Conservation (phyloP, 228 moss, liverwort and hornwort genomes). For the Sphagnum fallax region DNA sequence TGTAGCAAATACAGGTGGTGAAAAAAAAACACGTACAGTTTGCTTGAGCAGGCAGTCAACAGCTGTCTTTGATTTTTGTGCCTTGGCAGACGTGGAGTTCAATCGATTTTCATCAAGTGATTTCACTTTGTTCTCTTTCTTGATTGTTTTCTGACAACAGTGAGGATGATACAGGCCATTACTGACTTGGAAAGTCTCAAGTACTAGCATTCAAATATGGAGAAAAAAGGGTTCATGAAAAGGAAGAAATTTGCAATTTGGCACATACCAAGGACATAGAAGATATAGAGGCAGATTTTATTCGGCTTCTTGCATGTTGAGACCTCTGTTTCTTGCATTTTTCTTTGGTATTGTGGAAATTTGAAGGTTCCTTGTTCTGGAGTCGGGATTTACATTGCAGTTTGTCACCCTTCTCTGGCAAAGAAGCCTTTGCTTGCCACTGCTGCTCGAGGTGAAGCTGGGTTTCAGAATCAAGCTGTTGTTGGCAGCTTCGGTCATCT, state of each 20-base stretch:
- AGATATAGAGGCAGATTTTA: no score
- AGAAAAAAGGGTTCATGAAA: no score
- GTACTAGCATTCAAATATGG: no score
- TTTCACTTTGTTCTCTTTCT: slow-evolving; percentile 11
- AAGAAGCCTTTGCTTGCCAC: slow-evolving; percentile 10
- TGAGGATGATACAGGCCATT: not conserved
- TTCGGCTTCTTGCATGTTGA: no score
- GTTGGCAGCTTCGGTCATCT: slow-evolving; percentile 19
- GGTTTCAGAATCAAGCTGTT: slow-evolving; percentile 8
- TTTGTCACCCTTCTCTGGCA: slow-evolving; percentile 30
- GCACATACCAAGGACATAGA: no score
- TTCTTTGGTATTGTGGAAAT: no score
- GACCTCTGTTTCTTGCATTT: no score
- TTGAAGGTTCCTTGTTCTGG: not conserved
- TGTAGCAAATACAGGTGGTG: no score
- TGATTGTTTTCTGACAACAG: slow-evolving; percentile 18
- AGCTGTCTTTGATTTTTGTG: slow-evolving; percentile 15
- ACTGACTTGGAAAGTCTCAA: no score
- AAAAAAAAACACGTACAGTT: slow-evolving; percentile 14
- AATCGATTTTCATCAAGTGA: slow-evolving; percentile 12
- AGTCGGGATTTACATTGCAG: slow-evolving; percentile 27
- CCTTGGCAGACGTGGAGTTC: slow-evolving; percentile 13
- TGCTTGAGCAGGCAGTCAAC: slow-evolving; percentile 36
- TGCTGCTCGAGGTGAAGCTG: slow-evolving; percentile 20
- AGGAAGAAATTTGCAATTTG: no score